Evolutionary conservation across 345 rosid genomes (phyloP).

Genomic region (Litchi chinensis): DNA sequence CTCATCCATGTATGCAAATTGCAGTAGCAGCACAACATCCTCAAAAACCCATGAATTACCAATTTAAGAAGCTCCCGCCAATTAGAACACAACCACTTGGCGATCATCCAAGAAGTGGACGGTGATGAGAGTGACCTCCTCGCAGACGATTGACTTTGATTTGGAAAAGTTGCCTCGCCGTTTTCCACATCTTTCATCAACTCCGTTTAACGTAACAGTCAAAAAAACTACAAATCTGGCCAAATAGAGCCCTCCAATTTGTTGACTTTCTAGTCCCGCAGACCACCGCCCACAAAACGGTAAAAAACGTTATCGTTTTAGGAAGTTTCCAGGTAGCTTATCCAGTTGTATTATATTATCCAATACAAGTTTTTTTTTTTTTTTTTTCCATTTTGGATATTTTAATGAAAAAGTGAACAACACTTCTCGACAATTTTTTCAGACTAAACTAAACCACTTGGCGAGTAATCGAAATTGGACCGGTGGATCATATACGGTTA

Average conservation of each 20-base stretch:
- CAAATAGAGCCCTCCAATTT: neutral
- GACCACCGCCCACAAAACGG: slow-evolving; percentile 11
- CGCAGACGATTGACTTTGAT: neutral
- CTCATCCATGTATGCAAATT: neutral
- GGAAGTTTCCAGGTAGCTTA: slow-evolving; percentile 14
- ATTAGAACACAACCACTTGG: neutral
- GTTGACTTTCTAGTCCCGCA: neutral
- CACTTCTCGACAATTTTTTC: neutral
- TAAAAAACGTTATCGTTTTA: neutral
- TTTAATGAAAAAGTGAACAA: neutral
- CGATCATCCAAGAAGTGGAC: slow-evolving; percentile 10
- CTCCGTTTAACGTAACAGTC: neutral
- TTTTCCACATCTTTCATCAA: neutral
- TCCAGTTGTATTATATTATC: neutral
- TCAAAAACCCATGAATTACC: no score
- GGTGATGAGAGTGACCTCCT: neutral
- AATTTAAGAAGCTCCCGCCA: no score
- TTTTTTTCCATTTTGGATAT: neutral
- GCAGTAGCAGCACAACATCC: neutral
- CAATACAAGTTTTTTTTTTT: no score
- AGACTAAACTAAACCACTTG: neutral
- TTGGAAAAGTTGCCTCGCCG: neutral
- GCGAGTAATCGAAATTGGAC: neutral
- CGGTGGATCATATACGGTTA: neutral
- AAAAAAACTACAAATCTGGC: neutral